Conservation (phyloP, 2,329 filamentous ascomycete genomes). For the Colletotrichum sp. region DNA sequence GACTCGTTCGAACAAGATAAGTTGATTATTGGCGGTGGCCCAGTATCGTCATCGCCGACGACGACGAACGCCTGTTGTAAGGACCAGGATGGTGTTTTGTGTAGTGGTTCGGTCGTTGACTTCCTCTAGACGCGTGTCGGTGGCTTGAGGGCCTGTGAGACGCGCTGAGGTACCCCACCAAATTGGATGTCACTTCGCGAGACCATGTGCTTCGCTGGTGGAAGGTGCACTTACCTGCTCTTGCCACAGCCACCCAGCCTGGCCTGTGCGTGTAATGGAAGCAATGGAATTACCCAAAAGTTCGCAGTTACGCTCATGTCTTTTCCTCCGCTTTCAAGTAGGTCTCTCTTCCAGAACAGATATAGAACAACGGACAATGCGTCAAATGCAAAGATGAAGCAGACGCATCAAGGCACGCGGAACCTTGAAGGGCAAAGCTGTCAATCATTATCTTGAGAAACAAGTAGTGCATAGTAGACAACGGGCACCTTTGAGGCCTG, state of each 20-base stretch:
- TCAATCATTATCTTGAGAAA: not conserved
- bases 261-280: not conserved
- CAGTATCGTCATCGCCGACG: not conserved
- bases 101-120: not conserved
- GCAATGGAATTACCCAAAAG: not conserved
- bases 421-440: not conserved
- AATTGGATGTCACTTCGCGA: not conserved
- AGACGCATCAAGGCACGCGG: not conserved
- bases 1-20: not conserved
- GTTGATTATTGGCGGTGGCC: not conserved
- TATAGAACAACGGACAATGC: not conserved
- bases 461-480: not conserved
- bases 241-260: not conserved
- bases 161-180: constrained; percentile 1
- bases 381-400: not conserved
- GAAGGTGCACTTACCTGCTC: not conserved
- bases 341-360: not conserved
- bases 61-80: not conserved
- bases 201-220: not conserved
- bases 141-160: not conserved
- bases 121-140: not conserved
- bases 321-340: not conserved
- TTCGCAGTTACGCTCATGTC: not conserved
- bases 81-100: not conserved
- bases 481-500: not conserved